These are phyloP conservation scores for Apocynum venetum DNA, from an alignment of 257 asterid genomes.

Conservation along the genomic window DNA sequence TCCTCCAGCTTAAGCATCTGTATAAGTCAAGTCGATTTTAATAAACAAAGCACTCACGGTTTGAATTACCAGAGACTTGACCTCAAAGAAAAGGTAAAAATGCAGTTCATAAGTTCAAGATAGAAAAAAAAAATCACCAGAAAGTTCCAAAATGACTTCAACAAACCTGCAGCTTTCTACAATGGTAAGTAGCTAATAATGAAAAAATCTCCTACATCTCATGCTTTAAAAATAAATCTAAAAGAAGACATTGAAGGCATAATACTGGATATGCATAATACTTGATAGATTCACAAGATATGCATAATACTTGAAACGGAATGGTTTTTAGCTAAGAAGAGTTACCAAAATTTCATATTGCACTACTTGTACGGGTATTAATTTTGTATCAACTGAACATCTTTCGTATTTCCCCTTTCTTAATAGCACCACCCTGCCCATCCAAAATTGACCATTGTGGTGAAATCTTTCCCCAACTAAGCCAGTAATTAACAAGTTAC, in stretches of 20 bases:
- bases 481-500: not conserved
- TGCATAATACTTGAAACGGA: not conserved
- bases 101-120: not conserved
- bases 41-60: constrained; percentile 1
- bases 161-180: not conserved
- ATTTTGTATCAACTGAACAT: not conserved
- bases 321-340: not conserved
- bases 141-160: not conserved
- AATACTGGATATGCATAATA: not conserved
- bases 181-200: not conserved
- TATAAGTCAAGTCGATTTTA: constrained; percentile 10
- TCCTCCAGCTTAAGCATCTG: constrained; percentile 75
- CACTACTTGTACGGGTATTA: not conserved
- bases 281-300: not conserved
- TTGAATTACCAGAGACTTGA: not conserved
- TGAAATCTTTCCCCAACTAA: not conserved
- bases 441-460: not conserved
- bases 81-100: not conserved
- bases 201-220: not conserved
- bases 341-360: not conserved
- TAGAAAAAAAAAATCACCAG: not conserved
- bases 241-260: not conserved
- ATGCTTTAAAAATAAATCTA: not conserved
- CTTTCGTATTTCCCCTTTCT: not conserved
- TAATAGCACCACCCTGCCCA: not conserved